These are phyloP conservation scores for Fusarium phyllophilum DNA, from an alignment of 2,329 filamentous ascomycete genomes.

Conservation along the genomic window DNA sequence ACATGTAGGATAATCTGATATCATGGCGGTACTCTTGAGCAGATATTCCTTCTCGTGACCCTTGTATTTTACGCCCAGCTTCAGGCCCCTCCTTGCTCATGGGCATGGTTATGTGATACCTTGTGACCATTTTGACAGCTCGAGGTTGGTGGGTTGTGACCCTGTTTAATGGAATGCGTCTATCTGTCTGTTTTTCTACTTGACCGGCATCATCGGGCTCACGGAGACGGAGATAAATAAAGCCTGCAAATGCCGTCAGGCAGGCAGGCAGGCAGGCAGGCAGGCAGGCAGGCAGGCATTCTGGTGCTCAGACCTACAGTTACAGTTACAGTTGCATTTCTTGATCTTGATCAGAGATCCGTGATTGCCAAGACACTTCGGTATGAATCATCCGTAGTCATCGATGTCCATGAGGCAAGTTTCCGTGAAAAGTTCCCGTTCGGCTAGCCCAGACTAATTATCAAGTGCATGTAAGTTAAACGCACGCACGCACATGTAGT, in stretches of 20 bases:
- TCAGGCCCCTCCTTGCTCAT: neutral
- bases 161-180: neutral
- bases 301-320: neutral
- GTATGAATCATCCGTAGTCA: neutral
- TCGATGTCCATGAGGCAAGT: neutral
- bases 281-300: neutral
- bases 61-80: slow-evolving; percentile 12
- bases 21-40: neutral
- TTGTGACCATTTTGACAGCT: slow-evolving; percentile 18
- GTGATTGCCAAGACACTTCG: slow-evolving; percentile 21
- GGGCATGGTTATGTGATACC: neutral
- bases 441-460: neutral
- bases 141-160: neutral
- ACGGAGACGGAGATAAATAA: slow-evolving; percentile 14
- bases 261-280: neutral
- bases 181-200: neutral
- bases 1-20: neutral
- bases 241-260: neutral
- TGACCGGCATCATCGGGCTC: slow-evolving; percentile 17
- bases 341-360: neutral
- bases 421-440: neutral
- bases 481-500: neutral
- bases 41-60: neutral
- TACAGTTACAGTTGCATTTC: neutral
- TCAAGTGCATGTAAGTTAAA: neutral